Base-by-base conservation (phyloP, 768 basidiomycete species). In the Postia placenta region DNA sequence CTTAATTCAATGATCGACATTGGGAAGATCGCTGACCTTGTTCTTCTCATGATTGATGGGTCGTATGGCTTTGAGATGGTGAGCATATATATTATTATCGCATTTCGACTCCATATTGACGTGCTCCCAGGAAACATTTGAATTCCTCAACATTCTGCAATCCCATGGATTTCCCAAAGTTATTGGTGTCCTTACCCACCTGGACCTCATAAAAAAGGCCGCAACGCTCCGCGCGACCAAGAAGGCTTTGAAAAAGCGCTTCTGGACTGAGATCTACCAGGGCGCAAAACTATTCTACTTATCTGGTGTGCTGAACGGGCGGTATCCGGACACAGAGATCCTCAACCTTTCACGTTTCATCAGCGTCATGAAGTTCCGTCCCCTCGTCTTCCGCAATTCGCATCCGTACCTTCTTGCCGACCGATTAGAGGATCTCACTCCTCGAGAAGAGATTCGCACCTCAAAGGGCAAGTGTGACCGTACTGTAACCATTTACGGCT, bases 51-150 rank as follows among this genome's bases (percentile, higher is more conserved):
- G 92, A 85, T 98, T 55, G 96, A 99, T 62, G 95, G 88, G 3
- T 93, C 91, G 23, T 98, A 93, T 66, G 96, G 96, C 3, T 95
- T 98, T 57, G 96, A 98, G 70, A 99, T 98, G 96, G 95, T 92
- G 56, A 54, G 81, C n/a, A n/a, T n/a, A n/a, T n/a, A n/a, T n/a
- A n/a, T n/a, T n/a, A n/a, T n/a, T n/a, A n/a, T n/a, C n/a, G n/a
- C n/a, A n/a, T 60, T 1, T 46, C 11, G 28, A 23, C 40, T 23
- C 20, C 7, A 28, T 3, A n/a, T 42, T 49, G 2, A 57, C 48
- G 15, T 6, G 0, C 19, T 25, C 39, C 0, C 62, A 97, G 94
- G 96, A 98, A 83, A 92, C 92, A 0, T 98, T 99, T 60, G 96
- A 99, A 68, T 97, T 98, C 56, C 84, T 99, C 48, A 98, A 97